Conservation (phyloP, 129 eudicot genomes). For the Centaurea solstitialis region DNA sequence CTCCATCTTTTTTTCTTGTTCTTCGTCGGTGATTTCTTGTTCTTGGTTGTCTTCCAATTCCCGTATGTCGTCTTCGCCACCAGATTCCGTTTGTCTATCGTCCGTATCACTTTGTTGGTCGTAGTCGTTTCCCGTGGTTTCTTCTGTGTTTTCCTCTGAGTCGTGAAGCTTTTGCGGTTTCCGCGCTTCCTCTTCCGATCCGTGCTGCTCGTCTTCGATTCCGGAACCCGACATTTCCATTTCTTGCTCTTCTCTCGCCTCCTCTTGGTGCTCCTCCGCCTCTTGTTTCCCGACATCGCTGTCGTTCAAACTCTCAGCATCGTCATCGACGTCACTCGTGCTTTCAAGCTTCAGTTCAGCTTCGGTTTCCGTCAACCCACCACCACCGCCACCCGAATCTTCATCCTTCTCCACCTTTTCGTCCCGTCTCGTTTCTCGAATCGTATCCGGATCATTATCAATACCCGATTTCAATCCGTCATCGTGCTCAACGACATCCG, state of each 20-base stretch:
- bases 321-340: not conserved
- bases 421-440: constrained; percentile 3
- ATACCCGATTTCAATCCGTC: not conserved
- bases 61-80: constrained; percentile 14
- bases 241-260: constrained; percentile 22
- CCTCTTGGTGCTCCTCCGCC: constrained; percentile 25
- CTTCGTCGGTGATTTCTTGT: constrained; percentile 33
- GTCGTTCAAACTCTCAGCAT: constrained; percentile 31
- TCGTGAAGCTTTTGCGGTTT: constrained; percentile 33
- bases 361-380: constrained; percentile 5
- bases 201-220: constrained; percentile 35
- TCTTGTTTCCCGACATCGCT: constrained; percentile 32
- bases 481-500: constrained; percentile 42
- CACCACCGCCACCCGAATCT: not conserved
- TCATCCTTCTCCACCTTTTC: constrained; percentile 23
- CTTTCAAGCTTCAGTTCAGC: constrained; percentile 8
- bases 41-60: constrained; percentile 23
- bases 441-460: not conserved
- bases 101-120: constrained; percentile 12
- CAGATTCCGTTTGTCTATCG: constrained; percentile 7
- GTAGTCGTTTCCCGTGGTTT: not conserved
- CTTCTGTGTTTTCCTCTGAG: constrained; percentile 39
- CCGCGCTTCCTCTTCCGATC: constrained; percentile 24
- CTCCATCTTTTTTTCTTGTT: constrained; percentile 41
- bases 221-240: constrained; percentile 7